Percentiles rank a stretch among this genome's conserved stretches.
phyloP scores from a whole-genome alignment of 495 filamentous ascomycete genomes.

The Apodospora peruviana region DNA sequence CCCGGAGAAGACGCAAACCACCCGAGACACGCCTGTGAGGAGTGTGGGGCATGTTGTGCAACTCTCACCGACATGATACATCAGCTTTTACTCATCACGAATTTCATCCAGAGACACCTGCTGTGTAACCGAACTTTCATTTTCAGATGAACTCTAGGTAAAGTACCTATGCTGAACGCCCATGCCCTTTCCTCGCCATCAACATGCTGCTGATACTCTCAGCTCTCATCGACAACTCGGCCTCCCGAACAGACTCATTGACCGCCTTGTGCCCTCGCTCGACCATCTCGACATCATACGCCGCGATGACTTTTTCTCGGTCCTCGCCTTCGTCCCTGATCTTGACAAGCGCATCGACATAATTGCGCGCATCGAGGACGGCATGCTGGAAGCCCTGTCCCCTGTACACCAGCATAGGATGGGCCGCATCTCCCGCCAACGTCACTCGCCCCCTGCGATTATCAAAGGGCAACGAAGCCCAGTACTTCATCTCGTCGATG shows the following conservation, averaged over 20 bases:
- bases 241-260: conserved; percentile 13
- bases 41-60: too few relatives aligned
- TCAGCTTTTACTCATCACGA: too few relatives aligned
- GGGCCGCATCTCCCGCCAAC: conserved; percentile 53
- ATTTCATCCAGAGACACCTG: too few relatives aligned
- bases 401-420: conserved; percentile 52
- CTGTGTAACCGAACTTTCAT: too few relatives aligned
- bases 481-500: conserved; percentile 31
- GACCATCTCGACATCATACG: conserved; percentile 47
- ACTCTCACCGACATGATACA: too few relatives aligned
- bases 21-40: too few relatives aligned
- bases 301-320: conserved; percentile 18
- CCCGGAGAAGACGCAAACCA: too few relatives aligned
- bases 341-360: conserved; percentile 29
- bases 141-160: too few relatives aligned
- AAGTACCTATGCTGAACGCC: conserved; percentile 2
- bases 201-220: conserved; percentile 16
- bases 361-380: conserved; percentile 37
- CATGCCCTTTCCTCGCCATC: conserved; percentile 18
- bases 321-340: conserved; percentile 17
- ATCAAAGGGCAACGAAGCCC: conserved; percentile 38
- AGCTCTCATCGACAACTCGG: conserved; percentile 14
- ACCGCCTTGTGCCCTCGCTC: conserved; percentile 43
- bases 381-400: conserved; percentile 50
- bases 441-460: conserved; percentile 44